Evolutionary conservation across 2,329 filamentous ascomycete species (phyloP).

Genomic region (Xylariaceae sp.): DNA sequence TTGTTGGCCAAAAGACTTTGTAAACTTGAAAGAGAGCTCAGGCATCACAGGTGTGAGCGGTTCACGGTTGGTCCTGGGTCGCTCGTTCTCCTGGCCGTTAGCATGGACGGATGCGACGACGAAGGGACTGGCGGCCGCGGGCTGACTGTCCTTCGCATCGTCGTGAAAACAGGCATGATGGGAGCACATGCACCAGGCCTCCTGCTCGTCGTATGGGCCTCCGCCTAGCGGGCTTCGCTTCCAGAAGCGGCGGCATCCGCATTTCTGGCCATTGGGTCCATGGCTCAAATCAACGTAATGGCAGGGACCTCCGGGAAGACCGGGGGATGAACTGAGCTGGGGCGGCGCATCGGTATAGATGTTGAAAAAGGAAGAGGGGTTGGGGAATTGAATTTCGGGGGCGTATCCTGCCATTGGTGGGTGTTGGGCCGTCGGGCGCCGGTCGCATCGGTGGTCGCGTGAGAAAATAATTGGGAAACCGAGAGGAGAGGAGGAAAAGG

Average conservation of each 20-base stretch:
- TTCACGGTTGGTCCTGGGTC: constrained; percentile 41
- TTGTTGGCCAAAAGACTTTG: constrained; percentile 32
- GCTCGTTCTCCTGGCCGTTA: constrained; percentile 50
- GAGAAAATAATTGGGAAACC: background rate
- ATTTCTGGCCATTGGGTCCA: constrained; percentile 47
- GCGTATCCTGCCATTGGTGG: constrained; percentile 49
- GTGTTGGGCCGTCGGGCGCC: constrained; percentile 29
- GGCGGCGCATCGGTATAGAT: constrained; percentile 49
- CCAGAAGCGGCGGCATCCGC: constrained; percentile 59
- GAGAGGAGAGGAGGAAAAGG: constrained; percentile 11
- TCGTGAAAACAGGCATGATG: constrained; percentile 60
- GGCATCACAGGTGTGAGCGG: constrained; percentile 45
- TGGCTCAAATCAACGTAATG: constrained; percentile 52
- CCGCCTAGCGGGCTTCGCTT: constrained; percentile 36
- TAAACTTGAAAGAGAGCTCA: constrained; percentile 41
- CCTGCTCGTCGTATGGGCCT: constrained; percentile 37
- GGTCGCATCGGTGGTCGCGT: constrained; percentile 24
- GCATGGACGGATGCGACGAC: constrained; percentile 20
- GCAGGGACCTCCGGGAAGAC: constrained; percentile 49
- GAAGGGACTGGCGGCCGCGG: constrained; percentile 12
- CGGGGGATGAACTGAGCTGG: constrained; percentile 25
- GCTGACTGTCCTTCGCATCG: constrained; percentile 34
- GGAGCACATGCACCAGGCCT: constrained; percentile 55
- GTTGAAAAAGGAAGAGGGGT: constrained; percentile 47
- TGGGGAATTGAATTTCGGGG: constrained; percentile 40